A percentile compares a stretch with the other conserved stretches of the same genome.
These are phyloP conservation scores for Tulasnella sp. DNA, from an alignment of 768 basidiomycete species.

Conservation along the genomic window DNA sequence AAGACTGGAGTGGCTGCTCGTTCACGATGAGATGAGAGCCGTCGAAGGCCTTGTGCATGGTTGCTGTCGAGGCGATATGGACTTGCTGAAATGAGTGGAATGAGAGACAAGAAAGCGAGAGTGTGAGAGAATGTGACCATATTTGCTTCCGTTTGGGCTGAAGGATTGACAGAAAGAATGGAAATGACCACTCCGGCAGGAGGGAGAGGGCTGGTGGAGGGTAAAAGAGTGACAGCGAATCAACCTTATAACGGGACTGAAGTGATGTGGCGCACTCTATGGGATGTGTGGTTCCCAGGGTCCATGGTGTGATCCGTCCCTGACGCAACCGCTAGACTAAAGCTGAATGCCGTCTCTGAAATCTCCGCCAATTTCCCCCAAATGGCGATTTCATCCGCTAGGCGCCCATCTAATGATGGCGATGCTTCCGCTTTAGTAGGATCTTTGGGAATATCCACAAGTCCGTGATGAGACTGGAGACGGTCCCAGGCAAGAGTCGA, in stretches of 20 bases:
- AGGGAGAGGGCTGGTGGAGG: not conserved
- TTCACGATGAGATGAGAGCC: not conserved
- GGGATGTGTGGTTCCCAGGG: too few species aligned
- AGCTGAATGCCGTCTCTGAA: not conserved
- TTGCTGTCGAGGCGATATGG: not conserved
- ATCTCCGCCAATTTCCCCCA: not conserved
- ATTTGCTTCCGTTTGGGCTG: not conserved
- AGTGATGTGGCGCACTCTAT: too few species aligned
- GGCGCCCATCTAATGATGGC: not conserved
- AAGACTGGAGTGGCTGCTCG: not conserved
- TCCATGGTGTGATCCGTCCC: too few species aligned
- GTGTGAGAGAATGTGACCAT: not conserved
- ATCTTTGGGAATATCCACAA: not conserved
- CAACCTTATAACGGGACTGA: too few species aligned
- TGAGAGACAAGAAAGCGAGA: not conserved
- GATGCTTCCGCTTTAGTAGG: not conserved
- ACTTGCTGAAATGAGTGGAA: not conserved
- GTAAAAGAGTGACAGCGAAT: not conserved
- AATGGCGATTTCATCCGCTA: not conserved
- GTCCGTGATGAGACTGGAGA: not conserved
- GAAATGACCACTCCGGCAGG: not conserved
- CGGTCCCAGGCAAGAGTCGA: not conserved
- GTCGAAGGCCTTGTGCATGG: not conserved
- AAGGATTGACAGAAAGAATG: not conserved
- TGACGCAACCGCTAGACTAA: too few species aligned